phyloP scores from a whole-genome alignment of 2,329 filamentous ascomycete genomes.

The Albifimbria verrucaria region DNA sequence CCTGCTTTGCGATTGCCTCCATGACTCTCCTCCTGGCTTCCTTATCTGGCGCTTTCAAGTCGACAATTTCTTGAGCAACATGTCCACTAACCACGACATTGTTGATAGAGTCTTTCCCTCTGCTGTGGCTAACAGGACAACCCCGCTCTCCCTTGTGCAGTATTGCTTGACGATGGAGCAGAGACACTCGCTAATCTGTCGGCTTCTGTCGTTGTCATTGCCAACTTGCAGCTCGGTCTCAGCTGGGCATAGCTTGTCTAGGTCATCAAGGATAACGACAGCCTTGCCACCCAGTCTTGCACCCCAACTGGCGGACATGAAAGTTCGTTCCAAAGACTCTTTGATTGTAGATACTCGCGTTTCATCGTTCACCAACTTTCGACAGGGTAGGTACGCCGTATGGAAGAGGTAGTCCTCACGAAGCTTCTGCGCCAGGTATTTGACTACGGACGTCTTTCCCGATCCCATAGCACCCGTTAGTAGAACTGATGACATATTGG shows the following conservation, averaged over 20 bases:
- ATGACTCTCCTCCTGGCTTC: constrained; percentile 81
- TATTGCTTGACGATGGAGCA: constrained; percentile 81
- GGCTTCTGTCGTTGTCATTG: constrained; percentile 87
- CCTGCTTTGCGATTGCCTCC: constrained; percentile 68
- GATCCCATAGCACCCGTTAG: constrained; percentile 86
- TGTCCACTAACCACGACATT: constrained; percentile 88
- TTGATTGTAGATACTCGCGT: constrained; percentile 87
- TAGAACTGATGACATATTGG: constrained; percentile 83
- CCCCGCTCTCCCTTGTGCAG: constrained; percentile 72
- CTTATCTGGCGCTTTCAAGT: constrained; percentile 88
- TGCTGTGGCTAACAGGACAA: constrained; percentile 85
- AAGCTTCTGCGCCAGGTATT: constrained; percentile 70
- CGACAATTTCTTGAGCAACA: constrained; percentile 86
- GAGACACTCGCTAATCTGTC: constrained; percentile 87
- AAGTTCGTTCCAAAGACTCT: constrained; percentile 78
- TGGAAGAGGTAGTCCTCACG: constrained; percentile 73
- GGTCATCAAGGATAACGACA: constrained; percentile 84
- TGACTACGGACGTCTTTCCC: constrained; percentile 81
- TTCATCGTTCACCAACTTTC: constrained; percentile 86
- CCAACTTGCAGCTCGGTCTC: constrained; percentile 94
- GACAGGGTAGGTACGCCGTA: constrained; percentile 81
- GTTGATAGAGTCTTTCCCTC: constrained; percentile 93
- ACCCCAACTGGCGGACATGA: constrained; percentile 89
- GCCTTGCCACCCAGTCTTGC: constrained; percentile 80
- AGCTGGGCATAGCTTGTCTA: constrained; percentile 87